Percentiles rank a stretch among this genome's conserved stretches.
Conservation (phyloP, 176 grass and related monocot genomes). For the Bonia amplexicaulis region DNA sequence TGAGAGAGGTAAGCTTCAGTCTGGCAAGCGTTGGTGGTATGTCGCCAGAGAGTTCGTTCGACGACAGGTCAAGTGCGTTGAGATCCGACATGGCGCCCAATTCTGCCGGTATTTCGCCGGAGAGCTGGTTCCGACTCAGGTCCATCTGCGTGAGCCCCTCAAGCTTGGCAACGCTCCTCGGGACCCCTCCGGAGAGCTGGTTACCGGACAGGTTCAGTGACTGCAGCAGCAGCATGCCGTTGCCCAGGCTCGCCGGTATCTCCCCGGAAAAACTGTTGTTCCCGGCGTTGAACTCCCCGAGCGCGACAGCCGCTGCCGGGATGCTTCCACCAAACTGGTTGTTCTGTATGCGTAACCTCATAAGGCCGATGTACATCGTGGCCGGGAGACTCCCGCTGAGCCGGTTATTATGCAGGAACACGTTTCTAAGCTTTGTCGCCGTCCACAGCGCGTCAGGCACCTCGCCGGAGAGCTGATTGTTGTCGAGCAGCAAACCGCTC, state of each 20-base stretch:
- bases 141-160: slow-evolving; percentile 25
- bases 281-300: slow-evolving; percentile 27
- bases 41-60: slow-evolving; percentile 60
- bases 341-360: slow-evolving; percentile 29
- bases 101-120: slow-evolving; percentile 52
- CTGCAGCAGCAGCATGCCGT: slow-evolving; percentile 34
- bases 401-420: slow-evolving; percentile 33
- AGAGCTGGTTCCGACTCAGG: slow-evolving; percentile 51
- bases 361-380: slow-evolving; percentile 17
- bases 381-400: slow-evolving; percentile 51
- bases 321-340: slow-evolving; percentile 52
- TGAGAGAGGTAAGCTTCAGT: slow-evolving; percentile 35
- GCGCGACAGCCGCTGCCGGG: slow-evolving; percentile 4
- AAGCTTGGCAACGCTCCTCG: slow-evolving; percentile 29
- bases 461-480: slow-evolving; percentile 57
- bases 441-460: slow-evolving; percentile 56
- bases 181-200: slow-evolving; percentile 50
- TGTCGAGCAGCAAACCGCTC: background rate
- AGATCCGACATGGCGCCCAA: slow-evolving; percentile 46
- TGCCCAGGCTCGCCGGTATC: slow-evolving; percentile 32
- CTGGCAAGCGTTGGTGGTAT: slow-evolving; percentile 44
- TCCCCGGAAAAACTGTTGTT: slow-evolving; percentile 59
- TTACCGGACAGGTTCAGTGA: slow-evolving; percentile 46
- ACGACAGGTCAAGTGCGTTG: slow-evolving; percentile 61
- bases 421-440: background rate